phyloP scores from a whole-genome alignment of 1,139 yeast species.

The Zygosaccharomyces sapae region DNA sequence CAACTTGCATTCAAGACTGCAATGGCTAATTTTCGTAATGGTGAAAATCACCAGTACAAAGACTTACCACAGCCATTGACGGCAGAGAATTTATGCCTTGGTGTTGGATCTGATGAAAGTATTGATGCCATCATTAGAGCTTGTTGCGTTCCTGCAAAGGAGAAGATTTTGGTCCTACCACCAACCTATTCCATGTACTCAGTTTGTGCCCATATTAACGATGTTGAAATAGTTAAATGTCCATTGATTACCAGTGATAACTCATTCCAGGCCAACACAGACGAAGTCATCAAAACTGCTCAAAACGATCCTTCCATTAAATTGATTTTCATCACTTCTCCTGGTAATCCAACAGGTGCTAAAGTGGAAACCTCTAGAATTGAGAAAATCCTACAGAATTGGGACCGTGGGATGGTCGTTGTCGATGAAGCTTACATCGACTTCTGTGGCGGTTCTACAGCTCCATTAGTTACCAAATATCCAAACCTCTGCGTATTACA shows the following conservation, averaged over 20 bases:
- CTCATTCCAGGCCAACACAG: conserved; percentile 63
- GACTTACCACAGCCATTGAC: conserved; percentile 39
- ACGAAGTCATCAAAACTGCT: conserved; percentile 51
- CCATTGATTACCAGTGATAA: conserved; percentile 52
- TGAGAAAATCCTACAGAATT: conserved; percentile 49
- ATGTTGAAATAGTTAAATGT: conserved; percentile 69
- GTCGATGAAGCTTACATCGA: conserved; percentile 96
- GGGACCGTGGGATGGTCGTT: conserved; percentile 75
- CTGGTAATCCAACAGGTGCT: conserved; percentile 95
- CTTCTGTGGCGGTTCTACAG: conserved; percentile 71
- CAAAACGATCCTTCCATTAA: conserved; percentile 58
- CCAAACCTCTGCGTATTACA: conserved; percentile 86
- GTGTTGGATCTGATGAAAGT: conserved; percentile 96
- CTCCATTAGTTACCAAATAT: conserved; percentile 74
- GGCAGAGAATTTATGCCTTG: conserved; percentile 75
- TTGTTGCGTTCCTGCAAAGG: conserved; percentile 74
- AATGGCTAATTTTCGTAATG: conserved; percentile 66
- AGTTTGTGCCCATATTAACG: conserved; percentile 86
- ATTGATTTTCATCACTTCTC: conserved; percentile 82
- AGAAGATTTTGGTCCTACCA: conserved; percentile 79
- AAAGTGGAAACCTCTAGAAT: conserved; percentile 50
- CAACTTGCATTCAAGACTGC: conserved; percentile 73
- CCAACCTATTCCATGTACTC: conserved; percentile 98
- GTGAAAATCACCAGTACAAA: conserved; percentile 37
- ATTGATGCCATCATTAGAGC: conserved; percentile 86